Conservation (phyloP, 805 yeast species). For the Suhomyces tanzawaensis region DNA sequence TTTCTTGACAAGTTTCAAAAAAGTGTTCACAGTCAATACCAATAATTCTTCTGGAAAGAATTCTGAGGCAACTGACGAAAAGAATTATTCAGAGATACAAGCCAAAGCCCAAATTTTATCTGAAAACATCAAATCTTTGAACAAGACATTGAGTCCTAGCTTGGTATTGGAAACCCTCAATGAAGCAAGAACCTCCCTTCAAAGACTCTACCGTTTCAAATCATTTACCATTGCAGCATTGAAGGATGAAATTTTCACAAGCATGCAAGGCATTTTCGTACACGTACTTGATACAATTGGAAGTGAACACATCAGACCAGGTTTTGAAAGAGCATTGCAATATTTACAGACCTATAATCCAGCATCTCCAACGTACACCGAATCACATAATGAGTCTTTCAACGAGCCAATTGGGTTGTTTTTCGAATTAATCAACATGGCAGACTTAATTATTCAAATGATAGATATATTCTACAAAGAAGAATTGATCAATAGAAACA, state of each 20-base stretch:
- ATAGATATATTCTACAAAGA: slow-evolving; percentile 85
- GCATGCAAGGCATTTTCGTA: slow-evolving; percentile 63
- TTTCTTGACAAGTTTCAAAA: slow-evolving; percentile 23
- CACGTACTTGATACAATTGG: slow-evolving; percentile 63
- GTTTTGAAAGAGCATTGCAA: slow-evolving; percentile 76
- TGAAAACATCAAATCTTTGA: slow-evolving; percentile 71
- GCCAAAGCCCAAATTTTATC: slow-evolving; percentile 78
- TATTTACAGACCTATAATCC: slow-evolving; percentile 75
- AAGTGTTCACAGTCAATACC: slow-evolving; percentile 21
- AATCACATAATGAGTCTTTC: slow-evolving; percentile 28
- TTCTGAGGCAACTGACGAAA: slow-evolving; percentile 5
- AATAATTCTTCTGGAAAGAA: slow-evolving; percentile 2
- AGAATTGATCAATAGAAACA: slow-evolving; percentile 59
- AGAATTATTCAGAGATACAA: slow-evolving; percentile 61
- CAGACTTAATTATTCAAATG: slow-evolving; percentile 92
- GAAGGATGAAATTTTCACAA: slow-evolving; percentile 32
- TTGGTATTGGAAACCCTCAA: slow-evolving; percentile 69
- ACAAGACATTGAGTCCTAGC: slow-evolving; percentile 76
- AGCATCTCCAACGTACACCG: slow-evolving; percentile 29
- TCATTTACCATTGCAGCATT: slow-evolving; percentile 34
- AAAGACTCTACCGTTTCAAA: slow-evolving; percentile 44
- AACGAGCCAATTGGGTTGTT: slow-evolving; percentile 87
- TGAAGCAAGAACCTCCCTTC: slow-evolving; percentile 62
- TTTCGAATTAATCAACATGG: slow-evolving; percentile 87
- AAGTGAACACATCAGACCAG: slow-evolving; percentile 73